A percentile compares a stretch with the other conserved stretches of the same genome.
These are phyloP conservation scores for Musa acuminata DNA, from an alignment of 176 grass and related monocot genomes.

Conservation along the genomic window DNA sequence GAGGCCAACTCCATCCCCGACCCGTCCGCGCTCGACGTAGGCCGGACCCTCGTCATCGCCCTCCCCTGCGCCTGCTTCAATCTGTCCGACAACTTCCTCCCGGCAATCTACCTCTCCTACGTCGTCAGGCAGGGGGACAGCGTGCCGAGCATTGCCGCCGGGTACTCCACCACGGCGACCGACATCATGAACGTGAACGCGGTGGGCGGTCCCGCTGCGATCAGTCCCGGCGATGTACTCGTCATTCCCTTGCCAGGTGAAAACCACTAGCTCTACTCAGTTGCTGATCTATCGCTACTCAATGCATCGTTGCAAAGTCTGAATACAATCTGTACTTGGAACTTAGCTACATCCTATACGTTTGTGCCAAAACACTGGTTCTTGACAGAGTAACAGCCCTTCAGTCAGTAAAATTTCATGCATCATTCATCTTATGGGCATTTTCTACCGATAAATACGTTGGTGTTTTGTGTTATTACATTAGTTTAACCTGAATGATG, in stretches of 20 bases:
- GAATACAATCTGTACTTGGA: too few relatives aligned
- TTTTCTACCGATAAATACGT: too few relatives aligned
- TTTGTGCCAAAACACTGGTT: too few relatives aligned
- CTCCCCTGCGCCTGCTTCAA: constrained; percentile 87
- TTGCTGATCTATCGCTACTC: too few relatives aligned
- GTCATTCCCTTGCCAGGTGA: constrained; percentile 63
- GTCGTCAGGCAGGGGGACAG: constrained; percentile 46
- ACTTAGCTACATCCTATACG: too few relatives aligned
- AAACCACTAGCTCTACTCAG: background rate
- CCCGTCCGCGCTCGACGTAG: constrained; percentile 39
- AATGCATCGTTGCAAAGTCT: too few relatives aligned
- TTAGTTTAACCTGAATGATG: too few relatives aligned
- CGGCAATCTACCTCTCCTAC: constrained; percentile 68
- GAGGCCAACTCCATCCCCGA: constrained; percentile 44
- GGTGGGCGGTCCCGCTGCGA: constrained; percentile 34
- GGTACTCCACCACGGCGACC: constrained; percentile 46
- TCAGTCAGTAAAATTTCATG: too few relatives aligned
- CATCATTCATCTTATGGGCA: constrained; percentile 7
- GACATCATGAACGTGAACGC: constrained; percentile 65
- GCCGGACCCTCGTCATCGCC: constrained; percentile 55
- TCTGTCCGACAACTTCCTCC: constrained; percentile 46
- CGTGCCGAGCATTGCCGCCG: constrained; percentile 37
- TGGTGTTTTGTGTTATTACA: too few relatives aligned
- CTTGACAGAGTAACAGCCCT: too few relatives aligned
- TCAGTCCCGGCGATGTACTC: constrained; percentile 71